Conservation (phyloP, 2,329 filamentous ascomycete genomes). For the Ambrosiella xylebori region DNA sequence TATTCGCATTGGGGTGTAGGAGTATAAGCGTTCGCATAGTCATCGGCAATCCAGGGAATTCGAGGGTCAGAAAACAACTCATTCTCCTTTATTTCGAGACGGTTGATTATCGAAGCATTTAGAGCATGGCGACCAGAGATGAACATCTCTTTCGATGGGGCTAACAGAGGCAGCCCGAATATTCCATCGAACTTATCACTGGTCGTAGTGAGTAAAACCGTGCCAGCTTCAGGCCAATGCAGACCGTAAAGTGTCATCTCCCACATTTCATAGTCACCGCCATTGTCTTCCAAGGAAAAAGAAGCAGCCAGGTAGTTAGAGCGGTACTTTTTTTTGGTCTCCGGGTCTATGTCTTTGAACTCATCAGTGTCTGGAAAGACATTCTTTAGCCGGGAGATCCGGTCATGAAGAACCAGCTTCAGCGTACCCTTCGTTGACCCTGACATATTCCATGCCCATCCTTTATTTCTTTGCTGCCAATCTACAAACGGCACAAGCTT, state of each 20-base stretch:
- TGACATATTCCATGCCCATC: conserved; percentile 70
- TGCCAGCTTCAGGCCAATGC: conserved; percentile 69
- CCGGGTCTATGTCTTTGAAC: conserved; percentile 16
- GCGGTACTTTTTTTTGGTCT: conserved; percentile 13
- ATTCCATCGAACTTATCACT: conserved; percentile 91
- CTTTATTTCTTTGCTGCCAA: conserved; percentile 40
- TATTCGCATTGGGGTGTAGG: conserved; percentile 53
- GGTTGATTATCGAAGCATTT: conserved; percentile 51
- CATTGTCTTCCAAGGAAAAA: conserved; percentile 12
- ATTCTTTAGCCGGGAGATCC: background rate
- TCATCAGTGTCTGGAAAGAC: conserved; percentile 6
- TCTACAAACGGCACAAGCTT: conserved; percentile 45
- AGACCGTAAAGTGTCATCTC: conserved; percentile 67
- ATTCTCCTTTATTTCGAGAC: conserved; percentile 43
- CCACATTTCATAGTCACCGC: conserved; percentile 39
- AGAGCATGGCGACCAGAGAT: conserved; percentile 45
- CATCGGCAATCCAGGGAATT: conserved; percentile 57
- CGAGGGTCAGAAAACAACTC: conserved; percentile 43
- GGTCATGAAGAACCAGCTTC: conserved; percentile 19
- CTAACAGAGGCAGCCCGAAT: conserved; percentile 72
- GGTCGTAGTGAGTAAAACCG: conserved; percentile 67
- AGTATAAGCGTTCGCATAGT: conserved; percentile 30
- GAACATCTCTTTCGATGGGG: conserved; percentile 41
- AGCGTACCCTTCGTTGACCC: conserved; percentile 47
- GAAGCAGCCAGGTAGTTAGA: conserved; percentile 9